Percentiles rank a stretch among this genome's conserved stretches.
phyloP scores from a whole-genome alignment of 495 filamentous ascomycete species.

The Lophium mytilinum region DNA sequence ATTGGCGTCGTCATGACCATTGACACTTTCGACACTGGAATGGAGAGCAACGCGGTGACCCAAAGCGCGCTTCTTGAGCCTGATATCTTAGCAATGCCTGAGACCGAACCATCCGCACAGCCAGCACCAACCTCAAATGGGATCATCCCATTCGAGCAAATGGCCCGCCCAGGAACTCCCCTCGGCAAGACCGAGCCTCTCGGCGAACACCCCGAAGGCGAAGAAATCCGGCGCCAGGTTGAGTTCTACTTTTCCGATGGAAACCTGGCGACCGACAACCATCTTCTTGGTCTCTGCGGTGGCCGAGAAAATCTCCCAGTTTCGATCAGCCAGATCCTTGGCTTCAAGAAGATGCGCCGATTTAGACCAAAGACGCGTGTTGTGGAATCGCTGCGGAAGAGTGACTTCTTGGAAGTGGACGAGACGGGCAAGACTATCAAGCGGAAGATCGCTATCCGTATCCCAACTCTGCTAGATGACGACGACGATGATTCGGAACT shows the following conservation, averaged over 20 bases:
- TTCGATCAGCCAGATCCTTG: conserved; percentile 27
- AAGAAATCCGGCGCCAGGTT: background rate
- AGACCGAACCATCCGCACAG: too few species aligned
- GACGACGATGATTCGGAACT: conserved; percentile 11
- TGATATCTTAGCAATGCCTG: too few species aligned
- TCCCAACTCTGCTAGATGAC: conserved; percentile 2
- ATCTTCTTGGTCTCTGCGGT: conserved; percentile 28
- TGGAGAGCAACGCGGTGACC: too few species aligned
- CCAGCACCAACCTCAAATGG: too few species aligned
- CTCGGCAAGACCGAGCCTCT: too few species aligned
- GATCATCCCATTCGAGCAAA: too few species aligned
- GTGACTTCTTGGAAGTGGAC: conserved; percentile 28
- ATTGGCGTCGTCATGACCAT: too few species aligned
- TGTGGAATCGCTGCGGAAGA: conserved; percentile 28
- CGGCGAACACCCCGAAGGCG: background rate
- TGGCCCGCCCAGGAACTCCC: too few species aligned
- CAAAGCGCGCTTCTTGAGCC: too few species aligned
- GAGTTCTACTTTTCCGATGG: conserved; percentile 40
- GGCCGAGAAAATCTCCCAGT: conserved; percentile 29
- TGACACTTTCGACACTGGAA: too few species aligned
- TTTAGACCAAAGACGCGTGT: conserved; percentile 20
- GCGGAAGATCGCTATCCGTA: conserved; percentile 23
- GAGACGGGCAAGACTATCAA: conserved; percentile 26
- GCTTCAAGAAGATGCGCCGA: conserved; percentile 33
- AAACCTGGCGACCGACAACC: conserved; percentile 31